Conservation (phyloP, 176 grass and related monocot genomes). For the Paspalum vaginatum region DNA sequence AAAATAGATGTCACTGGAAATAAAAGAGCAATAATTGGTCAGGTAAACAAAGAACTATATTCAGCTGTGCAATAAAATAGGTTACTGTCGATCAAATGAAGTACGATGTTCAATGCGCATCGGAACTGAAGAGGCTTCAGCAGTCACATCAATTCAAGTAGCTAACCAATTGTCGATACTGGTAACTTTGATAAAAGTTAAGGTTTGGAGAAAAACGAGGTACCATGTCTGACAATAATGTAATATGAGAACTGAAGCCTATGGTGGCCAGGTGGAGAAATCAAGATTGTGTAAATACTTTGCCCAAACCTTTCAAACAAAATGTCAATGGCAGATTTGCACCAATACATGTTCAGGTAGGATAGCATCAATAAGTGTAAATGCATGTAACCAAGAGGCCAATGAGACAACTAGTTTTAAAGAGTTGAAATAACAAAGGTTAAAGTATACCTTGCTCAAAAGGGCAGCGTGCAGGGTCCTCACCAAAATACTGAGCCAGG, state of each 20-base stretch:
- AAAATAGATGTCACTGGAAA: slow-evolving; percentile 96
- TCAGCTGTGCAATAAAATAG: slow-evolving; percentile 16
- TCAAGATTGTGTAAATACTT: slow-evolving; percentile 6
- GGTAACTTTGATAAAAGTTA: slow-evolving; percentile 17
- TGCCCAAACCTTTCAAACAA: not conserved
- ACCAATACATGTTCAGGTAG: slow-evolving; percentile 19
- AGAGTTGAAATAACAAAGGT: slow-evolving; percentile 23
- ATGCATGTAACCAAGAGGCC: slow-evolving; percentile 3
- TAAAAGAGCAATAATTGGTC: slow-evolving; percentile 37
- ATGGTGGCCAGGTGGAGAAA: slow-evolving; percentile 1
- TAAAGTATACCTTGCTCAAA: slow-evolving; percentile 86
- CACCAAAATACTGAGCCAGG: slow-evolving; percentile 98
- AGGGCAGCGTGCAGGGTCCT: slow-evolving; percentile 95
- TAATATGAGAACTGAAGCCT: not conserved
- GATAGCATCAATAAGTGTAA: slow-evolving; percentile 6
- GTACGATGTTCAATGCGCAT: not conserved
- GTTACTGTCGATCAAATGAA: slow-evolving; percentile 14
- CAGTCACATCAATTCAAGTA: not conserved
- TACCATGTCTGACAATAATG: not conserved
- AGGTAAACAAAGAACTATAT: slow-evolving; percentile 28
- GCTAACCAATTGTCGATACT: not conserved
- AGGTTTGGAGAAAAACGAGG: not conserved
- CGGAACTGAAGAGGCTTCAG: not conserved
- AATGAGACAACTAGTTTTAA: slow-evolving; percentile 13
- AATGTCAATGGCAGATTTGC: not conserved